Evolutionary conservation across 768 basidiomycete genomes (phyloP).

Genomic region (Agrocybe pediades): DNA sequence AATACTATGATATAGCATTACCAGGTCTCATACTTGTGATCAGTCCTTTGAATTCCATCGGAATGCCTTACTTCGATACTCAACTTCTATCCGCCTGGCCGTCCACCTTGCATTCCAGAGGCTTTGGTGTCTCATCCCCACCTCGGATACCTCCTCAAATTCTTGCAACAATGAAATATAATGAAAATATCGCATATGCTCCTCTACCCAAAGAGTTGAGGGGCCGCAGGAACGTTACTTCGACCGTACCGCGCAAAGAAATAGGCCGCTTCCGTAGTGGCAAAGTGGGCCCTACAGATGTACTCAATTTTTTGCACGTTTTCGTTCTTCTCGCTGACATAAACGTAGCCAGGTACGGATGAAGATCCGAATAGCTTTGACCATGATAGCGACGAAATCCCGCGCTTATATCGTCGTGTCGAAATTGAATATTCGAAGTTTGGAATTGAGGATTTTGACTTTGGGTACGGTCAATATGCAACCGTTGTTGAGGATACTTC

Average conservation of each 20-base stretch:
- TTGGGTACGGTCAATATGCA: conserved; percentile 61
- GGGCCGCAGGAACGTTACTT: conserved; percentile 79
- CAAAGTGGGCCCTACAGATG: conserved; percentile 52
- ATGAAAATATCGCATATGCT: conserved; percentile 91
- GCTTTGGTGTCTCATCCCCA: conserved; percentile 63
- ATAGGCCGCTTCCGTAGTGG: conserved; percentile 88
- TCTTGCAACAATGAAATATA: conserved; percentile 75
- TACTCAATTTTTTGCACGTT: conserved; percentile 19
- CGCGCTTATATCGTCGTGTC: conserved; percentile 84
- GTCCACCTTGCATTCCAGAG: conserved; percentile 39
- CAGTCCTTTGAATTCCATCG: conserved; percentile 87
- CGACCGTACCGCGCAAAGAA: conserved; percentile 49
- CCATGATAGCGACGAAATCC: conserved; percentile 60
- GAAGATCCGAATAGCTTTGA: conserved; percentile 54
- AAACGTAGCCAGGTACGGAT: conserved; percentile 46
- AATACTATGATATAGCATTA: neutral
- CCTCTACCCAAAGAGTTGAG: conserved; percentile 82
- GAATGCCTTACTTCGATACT: conserved; percentile 81
- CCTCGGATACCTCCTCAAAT: conserved; percentile 81
- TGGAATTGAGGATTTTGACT: conserved; percentile 98
- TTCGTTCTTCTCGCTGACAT: conserved; percentile 1
- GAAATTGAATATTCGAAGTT: conserved; percentile 99
- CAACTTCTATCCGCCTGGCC: conserved; percentile 78
- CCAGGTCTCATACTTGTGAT: neutral
- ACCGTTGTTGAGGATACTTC: neutral